Base-by-base conservation (phyloP, 1,139 yeast species). In the Wickerhamomyces sp. region DNA sequence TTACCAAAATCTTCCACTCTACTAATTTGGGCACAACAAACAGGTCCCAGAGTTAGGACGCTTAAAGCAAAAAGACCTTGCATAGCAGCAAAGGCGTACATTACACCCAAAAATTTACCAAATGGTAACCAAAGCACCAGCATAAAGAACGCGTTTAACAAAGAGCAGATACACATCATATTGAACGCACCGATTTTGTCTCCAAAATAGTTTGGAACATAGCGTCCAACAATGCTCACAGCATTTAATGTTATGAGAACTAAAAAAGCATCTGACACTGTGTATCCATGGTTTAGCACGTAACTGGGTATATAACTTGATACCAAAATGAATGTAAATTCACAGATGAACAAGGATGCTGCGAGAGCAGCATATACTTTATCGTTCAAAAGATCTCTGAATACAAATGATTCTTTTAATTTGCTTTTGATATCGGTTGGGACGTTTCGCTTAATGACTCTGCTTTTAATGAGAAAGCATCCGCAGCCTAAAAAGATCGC, bases 201-300 rank as follows among this genome's bases (percentile, higher is more conserved):
- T 14, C 48, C 49, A 3, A 42, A 34, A 24, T 37, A 40, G 28
- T 47, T 47, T 14, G 86, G 81, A 3, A 77, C 44, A 37, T 70
- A 69, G 41, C 88, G 61, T 1, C 87, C 88, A 1, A 70, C 45
- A n/a, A 79, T 65, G 5, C 87, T 85, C 1, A 74, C 61, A 0
- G 78, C 78, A 30, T 49, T 49, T 9, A 33, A 35, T 3, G 39
- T 41, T 8, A 47, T 40, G 3, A 45, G 45, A 17, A 66, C 49
- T 32, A 68, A 49, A 46, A 71, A 74, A 1, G 81, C 63, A n/a
- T 63, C 58, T 8, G 64, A 55, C 22, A 65, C 62, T 29, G 64
- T 49, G 28, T 71, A 56, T 1, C 76, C 76, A 27, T 63, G 60
- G 17, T 61, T 56, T 9, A 75, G 55, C 2, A 78, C 76, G 48